phyloP scores from a whole-genome alignment of 495 filamentous ascomycete species.

The Rusavskia elegans region DNA sequence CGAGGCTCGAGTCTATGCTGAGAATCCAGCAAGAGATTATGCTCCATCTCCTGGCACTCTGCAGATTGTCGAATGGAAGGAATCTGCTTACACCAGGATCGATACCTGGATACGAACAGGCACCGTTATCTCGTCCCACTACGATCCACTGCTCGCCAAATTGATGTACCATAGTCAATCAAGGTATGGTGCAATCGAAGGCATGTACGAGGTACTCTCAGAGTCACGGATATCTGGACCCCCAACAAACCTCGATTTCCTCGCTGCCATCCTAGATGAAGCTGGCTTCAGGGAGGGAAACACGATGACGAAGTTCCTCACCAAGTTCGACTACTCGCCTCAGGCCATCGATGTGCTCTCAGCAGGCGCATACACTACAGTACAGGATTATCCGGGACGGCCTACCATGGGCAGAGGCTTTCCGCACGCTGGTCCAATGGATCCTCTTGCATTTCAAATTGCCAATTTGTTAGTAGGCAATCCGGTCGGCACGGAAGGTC shows the following conservation, averaged over 20 bases:
- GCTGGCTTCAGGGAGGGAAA: conserved; percentile 27
- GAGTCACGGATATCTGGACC: conserved; percentile 34
- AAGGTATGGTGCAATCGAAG: conserved; percentile 26
- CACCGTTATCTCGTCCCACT: conserved; percentile 35
- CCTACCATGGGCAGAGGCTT: conserved; percentile 24
- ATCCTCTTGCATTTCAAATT: conserved; percentile 35
- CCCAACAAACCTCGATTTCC: conserved; percentile 40
- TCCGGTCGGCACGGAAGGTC: conserved; percentile 27
- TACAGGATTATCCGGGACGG: conserved; percentile 44
- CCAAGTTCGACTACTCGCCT: conserved; percentile 31
- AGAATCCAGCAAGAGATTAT: conserved; percentile 40
- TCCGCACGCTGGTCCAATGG: conserved; percentile 34
- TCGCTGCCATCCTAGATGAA: conserved; percentile 28
- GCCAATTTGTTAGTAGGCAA: conserved; percentile 47
- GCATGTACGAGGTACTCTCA: conserved; percentile 25
- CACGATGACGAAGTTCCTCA: conserved; percentile 38
- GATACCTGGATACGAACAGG: conserved; percentile 48
- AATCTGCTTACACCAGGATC: conserved; percentile 28
- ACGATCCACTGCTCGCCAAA: conserved; percentile 48
- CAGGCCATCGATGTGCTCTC: conserved; percentile 40
- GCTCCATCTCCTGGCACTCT: conserved; percentile 40
- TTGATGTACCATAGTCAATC: conserved; percentile 35
- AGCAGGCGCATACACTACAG: conserved; percentile 37
- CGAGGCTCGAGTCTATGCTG: conserved; percentile 45
- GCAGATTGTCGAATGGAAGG: conserved; percentile 36